phyloP scores from a whole-genome alignment of 2,329 filamentous ascomycete genomes.

The Sporothrix phasma region DNA sequence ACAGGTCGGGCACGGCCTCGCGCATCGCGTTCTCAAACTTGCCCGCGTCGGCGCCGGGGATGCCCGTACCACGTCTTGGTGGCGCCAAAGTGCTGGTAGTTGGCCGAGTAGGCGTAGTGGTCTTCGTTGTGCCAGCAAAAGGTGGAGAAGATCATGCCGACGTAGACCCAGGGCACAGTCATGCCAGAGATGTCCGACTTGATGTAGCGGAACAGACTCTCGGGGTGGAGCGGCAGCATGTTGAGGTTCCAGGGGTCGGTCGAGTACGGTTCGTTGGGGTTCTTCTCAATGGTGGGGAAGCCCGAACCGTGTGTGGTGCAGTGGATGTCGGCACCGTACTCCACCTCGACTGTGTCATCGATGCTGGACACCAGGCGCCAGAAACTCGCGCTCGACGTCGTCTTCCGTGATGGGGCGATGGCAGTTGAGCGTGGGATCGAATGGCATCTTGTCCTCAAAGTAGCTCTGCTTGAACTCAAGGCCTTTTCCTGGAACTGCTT shows the following conservation, averaged over 20 bases:
- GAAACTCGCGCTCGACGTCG: slow-evolving; percentile 91
- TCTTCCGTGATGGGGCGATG: slow-evolving; percentile 80
- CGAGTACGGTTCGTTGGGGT: slow-evolving; percentile 78
- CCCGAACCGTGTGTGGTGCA: slow-evolving; percentile 96
- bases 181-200: slow-evolving; percentile 98
- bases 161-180: slow-evolving; percentile 98
- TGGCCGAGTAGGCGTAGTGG: slow-evolving; percentile 94
- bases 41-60: slow-evolving; percentile 83
- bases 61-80: slow-evolving; percentile 99
- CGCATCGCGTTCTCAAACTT: slow-evolving; percentile 95
- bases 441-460: slow-evolving; percentile 83
- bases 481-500: slow-evolving; percentile 95
- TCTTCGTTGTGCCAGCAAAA: slow-evolving; percentile 99
- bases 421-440: slow-evolving; percentile 72
- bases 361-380: slow-evolving; percentile 91
- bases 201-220: slow-evolving; percentile 92
- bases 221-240: slow-evolving; percentile 76
- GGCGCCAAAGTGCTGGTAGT: slow-evolving; percentile 95
- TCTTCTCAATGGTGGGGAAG: slow-evolving; percentile 87
- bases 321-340: slow-evolving; percentile 96
- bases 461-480: slow-evolving; percentile 87
- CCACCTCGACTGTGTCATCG: slow-evolving; percentile 92
- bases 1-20: slow-evolving; percentile 88
- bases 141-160: slow-evolving; percentile 98
- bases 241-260: slow-evolving; percentile 95